Evolutionary conservation across 1,284 basidiomycete species (phyloP), one percentile per base, ranked within the genome.

Genomic region (Trichosporon ovoides): DNA sequence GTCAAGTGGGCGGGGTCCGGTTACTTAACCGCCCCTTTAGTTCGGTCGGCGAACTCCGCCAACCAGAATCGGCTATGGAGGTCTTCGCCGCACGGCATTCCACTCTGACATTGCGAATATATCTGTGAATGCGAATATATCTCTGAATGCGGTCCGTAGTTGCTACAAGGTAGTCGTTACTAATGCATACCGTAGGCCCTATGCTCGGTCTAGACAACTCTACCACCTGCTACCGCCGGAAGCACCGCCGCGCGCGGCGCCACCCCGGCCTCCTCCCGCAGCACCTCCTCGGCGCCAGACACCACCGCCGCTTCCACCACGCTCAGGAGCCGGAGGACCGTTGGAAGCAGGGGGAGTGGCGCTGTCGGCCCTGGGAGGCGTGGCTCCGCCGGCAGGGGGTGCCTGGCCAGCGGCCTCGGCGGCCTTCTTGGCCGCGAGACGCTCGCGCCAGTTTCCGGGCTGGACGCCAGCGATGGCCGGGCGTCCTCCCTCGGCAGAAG

Each of bases 241-340:
- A n/a, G n/a, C n/a, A n/a, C n/a, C 37, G 12, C 49, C 49, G 33
- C 18, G 33, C 33, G 49, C 33, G 16, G 22, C 49, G 10, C 49
- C 49, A 20, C 49, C 33, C 12, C 35, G 34, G 12, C 34, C 22
- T 6, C 33, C 10, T 14, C 36, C 18, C 28, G 28, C 5, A 9
- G 28, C 28, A 31, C 28, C 28, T 7, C 43, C 43, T 3, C 34
- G 40, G 84, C 20, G 37, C 80, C 10, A 79, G 80, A 58, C 85
- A 79, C 86, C 85, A 86, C 73, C 73, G 20, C 81, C 80, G 48
- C 76, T 77, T 38, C 79, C 22, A 16, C 19, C 22, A 35, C 43
- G 18, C 33, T 36, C 57, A 7, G 16, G 53, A 34, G 22, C 48
- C 19, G 37, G 52, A 18, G 19, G 52, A 43, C 11, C 48, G 20